Evolutionary conservation across 1,139 yeast genomes (phyloP), one percentile per base, ranked within the genome.

Genomic region (Petasospora fabianii): DNA sequence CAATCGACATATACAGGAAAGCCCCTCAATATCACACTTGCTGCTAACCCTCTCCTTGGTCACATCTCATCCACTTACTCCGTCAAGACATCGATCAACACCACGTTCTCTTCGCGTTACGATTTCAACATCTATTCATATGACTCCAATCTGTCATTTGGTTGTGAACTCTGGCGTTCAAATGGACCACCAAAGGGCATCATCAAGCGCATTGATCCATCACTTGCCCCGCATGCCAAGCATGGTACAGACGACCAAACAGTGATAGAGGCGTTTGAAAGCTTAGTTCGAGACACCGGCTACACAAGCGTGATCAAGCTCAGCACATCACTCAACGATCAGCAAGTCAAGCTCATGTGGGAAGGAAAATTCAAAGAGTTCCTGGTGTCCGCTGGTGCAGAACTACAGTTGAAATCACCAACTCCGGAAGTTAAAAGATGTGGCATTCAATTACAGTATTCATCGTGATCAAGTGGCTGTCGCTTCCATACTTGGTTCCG

Each of bases 61-160:
- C 95, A 90, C 50, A 62, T 94, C 6, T 83, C 95, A 1, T 82
- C 96, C 2, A 84, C 96, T 0, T 92, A 92, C 58, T 79, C 96
- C 0, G 87, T 92, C 24, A 80, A 83, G 54, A 85, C 96, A 0
- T 77, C 88, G 6, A 73, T 78, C 1, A 76, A 80, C 12, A 75
- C 95, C 1, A 83, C 95, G 0, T 81, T 92, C 47, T 80, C 92
- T 36, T 84, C 96, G 5, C 73, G 84, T 41, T 88, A 88, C 56
- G 96, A 87, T 55, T 92, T 92, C 59, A 94, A 94, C 56, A 68
- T 87, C 38, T 92, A 86, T 58, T 90, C 97, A 0, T 90, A 92
- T 54, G 85, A 86, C 44, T 85, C 96, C 40, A 87, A 92, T 55
- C 63, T 92, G 41, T 80, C 94, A 0, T 61, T 94, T 26, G 98